Evolutionary conservation across 192 early-diverging fungal genomes (phyloP), one percentile per base, ranked within the genome.

Genomic region (Haplosporangium gracile): DNA sequence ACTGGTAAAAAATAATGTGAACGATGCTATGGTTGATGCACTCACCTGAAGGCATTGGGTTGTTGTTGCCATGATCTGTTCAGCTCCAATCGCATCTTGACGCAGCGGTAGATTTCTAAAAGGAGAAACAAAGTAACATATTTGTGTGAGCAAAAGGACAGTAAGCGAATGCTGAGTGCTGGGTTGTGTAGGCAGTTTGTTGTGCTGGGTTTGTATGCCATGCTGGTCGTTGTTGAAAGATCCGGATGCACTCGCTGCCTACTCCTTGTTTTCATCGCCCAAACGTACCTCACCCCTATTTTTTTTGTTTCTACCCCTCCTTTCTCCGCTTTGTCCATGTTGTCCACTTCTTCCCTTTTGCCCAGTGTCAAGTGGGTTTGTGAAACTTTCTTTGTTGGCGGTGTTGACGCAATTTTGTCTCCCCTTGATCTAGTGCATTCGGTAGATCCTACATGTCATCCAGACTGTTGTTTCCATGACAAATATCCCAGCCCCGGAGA

Each of bases 31-130:
- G 60, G 1, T 15, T 60, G 8, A 5, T 34, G 10, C 34, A 74
- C 49, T 65, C 90, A 92, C 89, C 93, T 86, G 77, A 93, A 95
- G 51, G 93, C 90, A 63, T 93, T 94, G 39, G 92, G 88, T 72
- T 90, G 89, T 36, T 92, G 91, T 88, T 94, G 92, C 92, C 91
- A 91, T 72, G 91, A 92, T 55, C 94, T 89, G 83, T 95, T 95
- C 57, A 95, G 84, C 82, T 97, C 95, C 42, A 96, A 81, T 47
- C 95, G 88, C 90, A 98, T 98, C 87, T 96, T 94, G 15, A 98
- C 97, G 82, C 96, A 97, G 81, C 96, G 95, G 93, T 97, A 97
- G 71, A 97, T 96, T 81, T 98, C 97, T 95, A 85, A 36, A 71
- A 42, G 47, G 55, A 55, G 45, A 2, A 72, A 71, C 24, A 26